Evolutionary conservation across 179 eudicot genomes (phyloP), one percentile per base, ranked within the genome.

Genomic region (Drosera spatulata): DNA sequence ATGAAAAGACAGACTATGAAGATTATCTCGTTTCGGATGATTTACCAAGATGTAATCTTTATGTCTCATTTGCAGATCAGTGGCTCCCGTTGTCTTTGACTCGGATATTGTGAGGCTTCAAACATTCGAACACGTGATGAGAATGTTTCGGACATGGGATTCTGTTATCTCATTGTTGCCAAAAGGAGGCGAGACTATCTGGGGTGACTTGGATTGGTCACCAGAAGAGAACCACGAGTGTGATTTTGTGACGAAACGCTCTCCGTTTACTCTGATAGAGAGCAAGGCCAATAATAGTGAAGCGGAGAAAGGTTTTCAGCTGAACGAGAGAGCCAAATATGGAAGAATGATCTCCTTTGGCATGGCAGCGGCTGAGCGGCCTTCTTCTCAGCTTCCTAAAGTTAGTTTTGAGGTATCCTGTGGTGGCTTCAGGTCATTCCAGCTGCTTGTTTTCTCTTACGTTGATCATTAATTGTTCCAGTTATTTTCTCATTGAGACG

Each of bases 121-220:
- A 71, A 72, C 85, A 1, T 62, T 80, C 46, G 74, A 75, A 58
- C 88, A 80, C 63, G 72, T 66, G 10, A 75, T 80, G 85, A 67
- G 88, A 41, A 75, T 77, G 33, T 64, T 65, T 51, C 79, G 88
- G 41, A 80, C 88, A 40, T 83, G 88, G 88, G 88, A 83, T 61
- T 77, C 82, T 6, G 50, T 77, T 7, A 63, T 83, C 45, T 83
- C 85, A 2, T 69, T 83, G 69, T 22, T 77, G 40, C 88, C 88
- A 37, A 83, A 80, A 77, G 88, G 88, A 4, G 88, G 85, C 51
- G 88, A 83, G 40, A 63, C 79, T 52, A 69, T 80, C 55, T 83
- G 88, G 88, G 88, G 88, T 12, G 47, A 73, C 70, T 49, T 75
- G 73, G 85, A 83, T 72, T 77, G 82, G 79, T 71, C 82, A 12